phyloP scores from a whole-genome alignment of 495 filamentous ascomycete species.

The Saxophila tyrrhenica region DNA sequence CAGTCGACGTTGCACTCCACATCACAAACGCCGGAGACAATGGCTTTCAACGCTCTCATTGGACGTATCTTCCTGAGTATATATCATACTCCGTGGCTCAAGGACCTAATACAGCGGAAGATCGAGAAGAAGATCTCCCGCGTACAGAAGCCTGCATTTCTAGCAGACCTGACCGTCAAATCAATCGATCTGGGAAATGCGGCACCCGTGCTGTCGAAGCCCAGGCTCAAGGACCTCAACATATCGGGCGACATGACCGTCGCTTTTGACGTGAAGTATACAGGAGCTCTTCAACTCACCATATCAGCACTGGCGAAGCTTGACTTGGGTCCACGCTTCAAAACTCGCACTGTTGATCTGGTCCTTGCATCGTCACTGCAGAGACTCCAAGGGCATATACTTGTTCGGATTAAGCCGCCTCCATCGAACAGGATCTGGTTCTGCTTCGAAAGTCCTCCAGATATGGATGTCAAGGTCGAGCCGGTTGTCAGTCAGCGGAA shows the following conservation, averaged over 20 bases:
- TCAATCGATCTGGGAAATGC: constrained; percentile 77
- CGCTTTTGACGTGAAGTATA: constrained; percentile 79
- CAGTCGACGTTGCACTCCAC: constrained; percentile 76
- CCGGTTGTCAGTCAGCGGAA: constrained; percentile 91
- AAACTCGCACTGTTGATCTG: constrained; percentile 77
- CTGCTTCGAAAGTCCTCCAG: constrained; percentile 81
- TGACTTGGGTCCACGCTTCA: constrained; percentile 79
- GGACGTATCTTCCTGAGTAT: constrained; percentile 78
- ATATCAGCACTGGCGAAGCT: constrained; percentile 83
- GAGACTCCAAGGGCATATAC: constrained; percentile 70
- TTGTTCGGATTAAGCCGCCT: constrained; percentile 84
- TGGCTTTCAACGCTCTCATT: constrained; percentile 88
- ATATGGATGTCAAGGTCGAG: constrained; percentile 83
- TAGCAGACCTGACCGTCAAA: constrained; percentile 67
- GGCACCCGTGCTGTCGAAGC: constrained; percentile 82
- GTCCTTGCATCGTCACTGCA: constrained; percentile 78
- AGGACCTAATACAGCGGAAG: constrained; percentile 67
- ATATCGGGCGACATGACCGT: constrained; percentile 79
- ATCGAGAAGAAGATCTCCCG: constrained; percentile 94
- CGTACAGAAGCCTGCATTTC: constrained; percentile 81
- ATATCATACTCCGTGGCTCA: constrained; percentile 71
- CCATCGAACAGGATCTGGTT: constrained; percentile 94
- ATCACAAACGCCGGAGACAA: constrained; percentile 77
- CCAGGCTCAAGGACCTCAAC: constrained; percentile 75
- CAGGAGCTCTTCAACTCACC: constrained; percentile 77